A percentile compares a stretch with the other conserved stretches of the same genome.
Evolutionary conservation across 2,329 filamentous ascomycete genomes (phyloP).

Genomic region (Diplodia corticola): DNA sequence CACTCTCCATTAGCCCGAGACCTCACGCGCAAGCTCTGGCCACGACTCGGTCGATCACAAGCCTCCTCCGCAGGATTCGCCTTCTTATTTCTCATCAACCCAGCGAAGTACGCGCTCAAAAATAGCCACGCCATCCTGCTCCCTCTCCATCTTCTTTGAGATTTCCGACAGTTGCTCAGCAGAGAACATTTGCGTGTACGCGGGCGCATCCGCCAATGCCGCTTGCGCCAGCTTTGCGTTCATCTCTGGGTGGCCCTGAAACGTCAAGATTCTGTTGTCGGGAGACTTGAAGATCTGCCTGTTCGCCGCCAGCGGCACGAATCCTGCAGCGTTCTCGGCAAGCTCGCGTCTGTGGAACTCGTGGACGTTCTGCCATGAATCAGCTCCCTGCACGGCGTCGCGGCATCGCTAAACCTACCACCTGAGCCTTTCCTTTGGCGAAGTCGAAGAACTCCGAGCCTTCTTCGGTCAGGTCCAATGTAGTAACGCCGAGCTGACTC

Average conservation of each 20-base stretch:
- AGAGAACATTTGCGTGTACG: constrained; percentile 2
- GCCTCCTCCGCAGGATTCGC: background rate
- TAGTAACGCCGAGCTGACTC: constrained; percentile 14
- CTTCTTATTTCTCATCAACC: constrained; percentile 9
- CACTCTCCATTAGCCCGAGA: constrained; percentile 1
- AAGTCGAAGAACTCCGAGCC: constrained; percentile 15
- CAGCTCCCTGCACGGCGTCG: background rate
- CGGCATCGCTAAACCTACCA: background rate
- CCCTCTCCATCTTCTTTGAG: constrained; percentile 4
- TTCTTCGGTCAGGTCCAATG: background rate
- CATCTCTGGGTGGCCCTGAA: constrained; percentile 23
- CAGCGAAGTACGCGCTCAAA: constrained; percentile 16
- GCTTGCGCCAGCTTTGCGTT: constrained; percentile 17
- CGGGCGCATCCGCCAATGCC: constrained; percentile 7
- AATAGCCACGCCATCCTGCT: constrained; percentile 9
- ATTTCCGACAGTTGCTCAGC: background rate
- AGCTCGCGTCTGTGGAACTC: constrained; percentile 21
- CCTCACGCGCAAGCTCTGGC: background rate
- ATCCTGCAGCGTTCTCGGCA: constrained; percentile 6
- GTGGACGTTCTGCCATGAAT: constrained; percentile 9
- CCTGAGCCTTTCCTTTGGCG: background rate
- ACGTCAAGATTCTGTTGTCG: constrained; percentile 21
- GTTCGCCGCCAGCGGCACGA: constrained; percentile 11
- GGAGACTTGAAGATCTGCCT: constrained; percentile 16
- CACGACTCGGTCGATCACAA: background rate